Evolutionary conservation across 176 grass and related monocot genomes (phyloP).

Genomic region (Canna indica): DNA sequence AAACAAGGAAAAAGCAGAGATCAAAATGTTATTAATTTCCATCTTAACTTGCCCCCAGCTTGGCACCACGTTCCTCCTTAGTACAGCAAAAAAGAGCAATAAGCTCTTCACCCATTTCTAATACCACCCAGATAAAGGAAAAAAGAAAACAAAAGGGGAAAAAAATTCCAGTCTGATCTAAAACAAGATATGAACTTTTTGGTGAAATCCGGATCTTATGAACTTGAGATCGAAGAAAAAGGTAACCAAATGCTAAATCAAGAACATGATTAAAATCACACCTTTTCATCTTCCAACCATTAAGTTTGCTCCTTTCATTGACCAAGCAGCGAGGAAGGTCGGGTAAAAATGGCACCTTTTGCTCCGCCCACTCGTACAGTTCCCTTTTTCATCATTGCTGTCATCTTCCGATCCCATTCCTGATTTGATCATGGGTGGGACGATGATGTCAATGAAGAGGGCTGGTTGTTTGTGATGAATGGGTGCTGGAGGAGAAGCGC

Average conservation of each 20-base stretch:
- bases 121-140: no score
- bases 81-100: no score
- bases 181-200: background rate
- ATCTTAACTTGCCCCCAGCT: no score
- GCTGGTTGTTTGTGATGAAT: background rate
- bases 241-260: background rate
- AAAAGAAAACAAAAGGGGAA: no score
- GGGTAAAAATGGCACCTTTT: background rate
- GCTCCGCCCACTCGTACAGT: background rate
- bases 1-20: no score
- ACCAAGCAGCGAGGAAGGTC: background rate
- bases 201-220: background rate
- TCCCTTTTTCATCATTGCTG: background rate
- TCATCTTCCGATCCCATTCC: background rate
- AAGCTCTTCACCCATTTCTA: no score
- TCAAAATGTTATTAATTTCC: no score
- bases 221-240: background rate
- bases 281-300: background rate
- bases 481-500: slow-evolving; percentile 16
- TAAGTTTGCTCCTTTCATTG: background rate
- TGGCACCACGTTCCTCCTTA: no score
- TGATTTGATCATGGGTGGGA: slow-evolving; percentile 7
- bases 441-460: slow-evolving; percentile 5
- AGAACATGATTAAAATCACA: slow-evolving; percentile 2
- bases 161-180: background rate